Evolutionary conservation across 225 moss, liverwort and hornwort species (phyloP).

Genomic region (Pseudisothecium myosuroides): DNA sequence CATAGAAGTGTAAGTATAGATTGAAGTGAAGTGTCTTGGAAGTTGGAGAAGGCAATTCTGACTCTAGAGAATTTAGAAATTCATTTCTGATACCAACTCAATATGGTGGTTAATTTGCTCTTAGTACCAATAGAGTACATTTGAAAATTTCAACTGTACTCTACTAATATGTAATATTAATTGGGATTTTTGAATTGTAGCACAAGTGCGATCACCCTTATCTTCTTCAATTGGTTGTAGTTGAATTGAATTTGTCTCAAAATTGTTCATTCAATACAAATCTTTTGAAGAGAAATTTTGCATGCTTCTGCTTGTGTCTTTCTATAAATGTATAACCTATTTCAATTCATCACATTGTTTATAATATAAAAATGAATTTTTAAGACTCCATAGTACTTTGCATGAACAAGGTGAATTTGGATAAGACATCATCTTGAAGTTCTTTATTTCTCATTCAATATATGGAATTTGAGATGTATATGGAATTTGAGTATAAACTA

Average conservation of each 20-base stretch:
- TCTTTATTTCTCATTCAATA: not conserved
- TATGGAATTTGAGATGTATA: not conserved
- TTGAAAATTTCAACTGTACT: not conserved
- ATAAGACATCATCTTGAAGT: not conserved
- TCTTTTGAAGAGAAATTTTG: not conserved
- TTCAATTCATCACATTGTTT: not conserved
- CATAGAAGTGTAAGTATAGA: not conserved
- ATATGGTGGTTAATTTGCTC: not conserved
- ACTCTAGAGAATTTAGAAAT: not conserved
- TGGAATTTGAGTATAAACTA: not conserved
- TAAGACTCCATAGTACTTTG: not conserved
- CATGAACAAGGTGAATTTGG: not conserved
- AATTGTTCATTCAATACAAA: not conserved
- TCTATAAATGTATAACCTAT: not conserved
- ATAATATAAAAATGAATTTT: not conserved
- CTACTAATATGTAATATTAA: not conserved
- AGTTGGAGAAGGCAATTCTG: rapidly evolving
- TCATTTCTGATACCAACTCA: rapidly evolving
- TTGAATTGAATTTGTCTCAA: not conserved
- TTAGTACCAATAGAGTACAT: not conserved
- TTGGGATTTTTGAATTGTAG: not conserved
- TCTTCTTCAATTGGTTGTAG: not conserved
- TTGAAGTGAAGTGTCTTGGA: rapidly evolving
- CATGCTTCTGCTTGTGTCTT: not conserved
- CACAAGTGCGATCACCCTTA: too few relatives aligned